phyloP scores from a whole-genome alignment of 2,329 filamentous ascomycete species.

The Verticillium isaacii region DNA sequence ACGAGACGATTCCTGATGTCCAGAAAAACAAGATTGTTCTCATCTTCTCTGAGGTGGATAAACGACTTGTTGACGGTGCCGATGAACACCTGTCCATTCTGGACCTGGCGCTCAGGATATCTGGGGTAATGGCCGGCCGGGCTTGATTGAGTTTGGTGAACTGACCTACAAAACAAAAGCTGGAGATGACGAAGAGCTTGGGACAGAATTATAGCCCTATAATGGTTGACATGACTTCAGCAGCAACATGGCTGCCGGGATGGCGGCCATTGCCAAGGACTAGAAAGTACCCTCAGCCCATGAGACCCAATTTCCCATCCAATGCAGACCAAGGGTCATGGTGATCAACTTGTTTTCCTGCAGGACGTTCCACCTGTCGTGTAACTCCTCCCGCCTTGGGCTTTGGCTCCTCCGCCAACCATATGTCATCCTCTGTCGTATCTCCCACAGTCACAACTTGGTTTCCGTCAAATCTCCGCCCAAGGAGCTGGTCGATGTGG shows the following conservation, averaged over 20 bases:
- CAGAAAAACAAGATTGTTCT: conserved; percentile 89
- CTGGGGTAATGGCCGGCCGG: conserved; percentile 57
- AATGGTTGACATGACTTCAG: not conserved
- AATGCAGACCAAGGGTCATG: conserved; percentile 46
- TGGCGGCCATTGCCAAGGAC: too few species aligned
- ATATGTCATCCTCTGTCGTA: conserved; percentile 24
- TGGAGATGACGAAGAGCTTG: not conserved
- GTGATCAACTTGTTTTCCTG: conserved; percentile 16
- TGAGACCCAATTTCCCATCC: conserved; percentile 49
- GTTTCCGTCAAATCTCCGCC: conserved; percentile 22
- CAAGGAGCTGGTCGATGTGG: conserved; percentile 46
- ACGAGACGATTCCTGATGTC: conserved; percentile 75
- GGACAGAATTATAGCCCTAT: not conserved
- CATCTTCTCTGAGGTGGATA: conserved; percentile 91
- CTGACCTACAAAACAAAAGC: not conserved
- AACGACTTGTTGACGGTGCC: conserved; percentile 87
- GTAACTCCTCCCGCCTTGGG: conserved; percentile 19
- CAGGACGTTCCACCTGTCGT: conserved; percentile 13
- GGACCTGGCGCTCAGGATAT: conserved; percentile 78
- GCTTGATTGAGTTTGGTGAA: not conserved
- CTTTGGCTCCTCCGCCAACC: conserved; percentile 27
- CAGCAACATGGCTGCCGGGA: too few species aligned
- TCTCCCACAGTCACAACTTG: conserved; percentile 16
- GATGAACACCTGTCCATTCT: conserved; percentile 92
- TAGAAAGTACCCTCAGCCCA: conserved; percentile 20